Percentiles rank a stretch among this genome's conserved stretches.
phyloP scores from a whole-genome alignment of 441 rosid species.

The Gossypium davidsonii region DNA sequence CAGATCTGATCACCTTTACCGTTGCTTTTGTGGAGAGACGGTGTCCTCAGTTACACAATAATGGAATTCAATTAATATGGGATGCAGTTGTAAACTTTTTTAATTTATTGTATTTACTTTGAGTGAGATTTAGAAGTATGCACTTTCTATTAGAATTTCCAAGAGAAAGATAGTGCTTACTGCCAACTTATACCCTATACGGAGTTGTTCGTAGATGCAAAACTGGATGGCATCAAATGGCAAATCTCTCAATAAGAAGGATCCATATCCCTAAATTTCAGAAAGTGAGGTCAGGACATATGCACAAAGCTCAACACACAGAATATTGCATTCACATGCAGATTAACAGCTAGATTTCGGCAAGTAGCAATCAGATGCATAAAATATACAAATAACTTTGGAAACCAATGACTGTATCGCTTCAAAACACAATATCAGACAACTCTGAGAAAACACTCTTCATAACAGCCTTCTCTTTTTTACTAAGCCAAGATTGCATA shows the following conservation, averaged over 20 bases:
- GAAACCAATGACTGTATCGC: background rate
- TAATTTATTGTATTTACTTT: background rate
- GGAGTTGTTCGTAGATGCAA: slow-evolving; percentile 92
- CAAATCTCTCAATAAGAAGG: slow-evolving; percentile 82
- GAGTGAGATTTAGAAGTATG: background rate
- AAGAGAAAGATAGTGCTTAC: slow-evolving; percentile 39
- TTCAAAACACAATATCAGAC: background rate
- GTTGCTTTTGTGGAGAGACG: background rate
- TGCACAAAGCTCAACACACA: background rate
- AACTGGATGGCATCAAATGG: slow-evolving; percentile 97
- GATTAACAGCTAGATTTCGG: background rate
- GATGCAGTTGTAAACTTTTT: background rate
- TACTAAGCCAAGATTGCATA: background rate
- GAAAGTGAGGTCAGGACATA: slow-evolving; percentile 1
- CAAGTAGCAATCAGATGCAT: background rate
- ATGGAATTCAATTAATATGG: slow-evolving; percentile 1
- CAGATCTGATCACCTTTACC: background rate
- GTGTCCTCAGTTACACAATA: background rate
- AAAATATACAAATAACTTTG: background rate
- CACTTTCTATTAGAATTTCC: background rate
- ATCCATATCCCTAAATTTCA: slow-evolving; percentile 70
- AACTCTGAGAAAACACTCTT: background rate
- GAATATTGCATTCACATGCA: background rate
- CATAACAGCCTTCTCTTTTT: background rate
- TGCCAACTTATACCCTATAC: slow-evolving; percentile 71